Conservation (phyloP, 192 early-diverging fungal species). For the Backusella psychrophila region DNA sequence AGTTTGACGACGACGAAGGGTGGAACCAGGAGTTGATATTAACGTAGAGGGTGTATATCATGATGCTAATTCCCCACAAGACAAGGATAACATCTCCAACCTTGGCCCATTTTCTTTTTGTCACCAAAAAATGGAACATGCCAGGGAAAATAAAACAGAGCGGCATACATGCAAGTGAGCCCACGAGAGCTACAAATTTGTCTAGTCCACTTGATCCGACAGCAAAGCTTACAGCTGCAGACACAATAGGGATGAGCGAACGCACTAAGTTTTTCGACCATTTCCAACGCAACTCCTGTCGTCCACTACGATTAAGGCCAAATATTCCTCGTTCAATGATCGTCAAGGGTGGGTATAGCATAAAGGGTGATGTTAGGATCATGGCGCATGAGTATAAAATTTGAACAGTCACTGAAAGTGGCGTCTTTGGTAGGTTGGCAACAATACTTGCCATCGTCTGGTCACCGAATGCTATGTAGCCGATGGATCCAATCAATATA, state of each 20-base stretch:
- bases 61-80: constrained; percentile 60
- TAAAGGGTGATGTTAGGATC: constrained; percentile 60
- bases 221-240: constrained; percentile 63
- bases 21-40: constrained; percentile 50
- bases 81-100: constrained; percentile 57
- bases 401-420: constrained; percentile 61
- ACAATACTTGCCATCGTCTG: constrained; percentile 77
- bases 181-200: constrained; percentile 84
- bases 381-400: constrained; percentile 84
- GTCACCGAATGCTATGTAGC: constrained; percentile 76
- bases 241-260: constrained; percentile 52
- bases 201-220: constrained; percentile 69
- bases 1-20: background rate
- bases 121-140: constrained; percentile 72
- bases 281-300: constrained; percentile 54
- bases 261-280: constrained; percentile 69
- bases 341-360: constrained; percentile 77
- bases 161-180: constrained; percentile 70
- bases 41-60: constrained; percentile 79
- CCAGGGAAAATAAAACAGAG: constrained; percentile 81
- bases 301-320: constrained; percentile 48
- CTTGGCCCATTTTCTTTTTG: constrained; percentile 40
- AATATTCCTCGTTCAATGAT: constrained; percentile 76
- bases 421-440: constrained; percentile 64
- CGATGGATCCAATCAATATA: constrained; percentile 64